phyloP scores from a whole-genome alignment of 2,329 filamentous ascomycete species.

The Botrytis aclada region DNA sequence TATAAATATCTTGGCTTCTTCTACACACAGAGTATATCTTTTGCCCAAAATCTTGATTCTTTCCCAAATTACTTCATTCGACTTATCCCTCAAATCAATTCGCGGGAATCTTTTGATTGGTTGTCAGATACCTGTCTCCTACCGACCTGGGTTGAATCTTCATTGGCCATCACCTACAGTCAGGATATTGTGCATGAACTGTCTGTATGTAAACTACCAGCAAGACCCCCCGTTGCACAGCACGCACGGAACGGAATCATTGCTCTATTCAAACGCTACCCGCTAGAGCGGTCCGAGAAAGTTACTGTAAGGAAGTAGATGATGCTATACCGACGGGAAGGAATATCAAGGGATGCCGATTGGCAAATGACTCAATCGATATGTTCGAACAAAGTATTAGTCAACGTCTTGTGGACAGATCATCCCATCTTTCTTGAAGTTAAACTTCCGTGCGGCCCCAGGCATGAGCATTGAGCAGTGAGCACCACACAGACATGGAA shows the following conservation, averaged over 20 bases:
- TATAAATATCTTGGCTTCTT: background rate
- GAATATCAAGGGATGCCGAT: slow-evolving; percentile 5
- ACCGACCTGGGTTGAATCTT: background rate
- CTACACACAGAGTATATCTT: background rate
- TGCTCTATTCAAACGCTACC: background rate
- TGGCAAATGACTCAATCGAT: background rate
- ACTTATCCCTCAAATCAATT: background rate
- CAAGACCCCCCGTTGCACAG: background rate
- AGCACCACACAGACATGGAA: slow-evolving; percentile 9
- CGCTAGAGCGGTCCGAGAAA: slow-evolving; percentile 17
- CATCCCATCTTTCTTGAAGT: slow-evolving; percentile 13
- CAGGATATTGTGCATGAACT: slow-evolving; percentile 10
- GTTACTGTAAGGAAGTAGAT: background rate
- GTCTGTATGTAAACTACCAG: background rate
- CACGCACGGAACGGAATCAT: background rate
- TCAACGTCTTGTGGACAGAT: slow-evolving; percentile 17
- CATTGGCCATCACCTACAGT: background rate
- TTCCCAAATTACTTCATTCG: background rate
- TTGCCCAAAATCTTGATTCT: background rate
- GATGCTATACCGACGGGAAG: slow-evolving; percentile 14
- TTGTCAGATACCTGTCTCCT: background rate
- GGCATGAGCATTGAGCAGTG: background rate
- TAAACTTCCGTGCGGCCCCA: slow-evolving; percentile 13
- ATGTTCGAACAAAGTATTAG: background rate
- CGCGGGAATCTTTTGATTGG: background rate